phyloP scores from a whole-genome alignment of 805 yeast species.

The Saturnispora besseyi region DNA sequence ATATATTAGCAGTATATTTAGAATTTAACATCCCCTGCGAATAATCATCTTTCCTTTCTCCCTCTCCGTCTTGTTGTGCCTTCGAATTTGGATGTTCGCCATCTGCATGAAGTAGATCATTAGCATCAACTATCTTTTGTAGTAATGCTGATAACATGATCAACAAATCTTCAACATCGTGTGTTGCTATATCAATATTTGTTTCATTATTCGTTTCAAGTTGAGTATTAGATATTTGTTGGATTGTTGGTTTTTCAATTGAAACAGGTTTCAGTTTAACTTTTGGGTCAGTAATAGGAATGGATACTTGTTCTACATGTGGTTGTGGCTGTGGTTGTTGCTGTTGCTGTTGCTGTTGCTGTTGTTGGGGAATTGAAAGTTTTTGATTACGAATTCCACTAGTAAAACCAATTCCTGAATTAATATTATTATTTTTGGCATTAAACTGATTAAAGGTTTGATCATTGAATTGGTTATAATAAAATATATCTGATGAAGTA shows the following conservation, averaged over 20 bases:
- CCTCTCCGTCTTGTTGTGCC: constrained; percentile 9
- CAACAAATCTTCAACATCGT: constrained; percentile 72
- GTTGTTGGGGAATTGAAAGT: background rate
- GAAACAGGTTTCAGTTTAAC: no score
- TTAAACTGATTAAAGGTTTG: constrained; percentile 9
- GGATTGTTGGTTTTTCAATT: no score
- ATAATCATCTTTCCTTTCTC: constrained; percentile 12
- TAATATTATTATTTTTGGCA: background rate
- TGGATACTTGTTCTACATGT: no score
- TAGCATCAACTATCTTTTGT: constrained; percentile 82
- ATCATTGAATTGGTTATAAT: background rate
- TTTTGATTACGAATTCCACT: no score
- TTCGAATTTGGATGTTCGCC: constrained; percentile 8
- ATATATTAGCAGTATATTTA: constrained; percentile 54
- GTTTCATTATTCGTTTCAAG: no score
- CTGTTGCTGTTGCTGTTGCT: background rate
- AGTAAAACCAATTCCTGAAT: background rate
- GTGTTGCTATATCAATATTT: constrained; percentile 59
- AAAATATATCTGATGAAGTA: constrained; percentile 8
- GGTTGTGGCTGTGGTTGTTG: background rate
- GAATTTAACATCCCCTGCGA: constrained; percentile 23
- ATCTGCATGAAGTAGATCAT: constrained; percentile 72
- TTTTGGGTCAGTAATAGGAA: no score
- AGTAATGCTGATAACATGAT: constrained; percentile 78
- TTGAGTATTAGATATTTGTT: no score